Percentiles rank a stretch among this genome's conserved stretches.
Conservation (phyloP, 1,284 basidiomycete species). For the Caloboletus firmus region DNA sequence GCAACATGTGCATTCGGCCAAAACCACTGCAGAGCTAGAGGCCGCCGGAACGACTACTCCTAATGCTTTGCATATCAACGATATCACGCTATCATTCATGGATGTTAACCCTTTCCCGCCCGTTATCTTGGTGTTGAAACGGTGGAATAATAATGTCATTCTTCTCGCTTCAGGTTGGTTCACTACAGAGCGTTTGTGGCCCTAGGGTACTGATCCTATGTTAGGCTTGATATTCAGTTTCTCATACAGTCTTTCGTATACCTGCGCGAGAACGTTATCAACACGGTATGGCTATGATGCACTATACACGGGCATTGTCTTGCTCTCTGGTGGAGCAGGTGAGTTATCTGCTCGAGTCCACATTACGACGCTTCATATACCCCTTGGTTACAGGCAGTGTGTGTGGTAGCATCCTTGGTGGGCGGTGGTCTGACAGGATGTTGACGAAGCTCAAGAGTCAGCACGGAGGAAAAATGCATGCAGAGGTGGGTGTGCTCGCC, state of each 20-base stretch:
- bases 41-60: background rate
- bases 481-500: conserved; percentile 55
- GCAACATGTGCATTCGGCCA: background rate
- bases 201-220: background rate
- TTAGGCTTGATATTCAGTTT: conserved; percentile 70
- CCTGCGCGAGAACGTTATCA: conserved; percentile 69
- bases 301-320: conserved; percentile 72
- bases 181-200: background rate
- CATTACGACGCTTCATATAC: background rate
- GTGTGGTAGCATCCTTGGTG: conserved; percentile 71
- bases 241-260: conserved; percentile 70
- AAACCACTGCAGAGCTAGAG: conserved; percentile 7
- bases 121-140: conserved; percentile 56
- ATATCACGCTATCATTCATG: conserved; percentile 57
- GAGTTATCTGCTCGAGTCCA: conserved; percentile 13
- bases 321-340: conserved; percentile 74
- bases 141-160: conserved; percentile 67
- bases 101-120: conserved; percentile 77
- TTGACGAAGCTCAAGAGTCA: conserved; percentile 54
- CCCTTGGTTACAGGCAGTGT: conserved; percentile 52
- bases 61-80: conserved; percentile 24
- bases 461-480: conserved; percentile 59
- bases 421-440: conserved; percentile 73
- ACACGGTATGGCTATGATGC: conserved; percentile 68
- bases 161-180: conserved; percentile 47